Evolutionary conservation across 805 yeast genomes (phyloP).

Genomic region (Candida arabinofermentans): DNA sequence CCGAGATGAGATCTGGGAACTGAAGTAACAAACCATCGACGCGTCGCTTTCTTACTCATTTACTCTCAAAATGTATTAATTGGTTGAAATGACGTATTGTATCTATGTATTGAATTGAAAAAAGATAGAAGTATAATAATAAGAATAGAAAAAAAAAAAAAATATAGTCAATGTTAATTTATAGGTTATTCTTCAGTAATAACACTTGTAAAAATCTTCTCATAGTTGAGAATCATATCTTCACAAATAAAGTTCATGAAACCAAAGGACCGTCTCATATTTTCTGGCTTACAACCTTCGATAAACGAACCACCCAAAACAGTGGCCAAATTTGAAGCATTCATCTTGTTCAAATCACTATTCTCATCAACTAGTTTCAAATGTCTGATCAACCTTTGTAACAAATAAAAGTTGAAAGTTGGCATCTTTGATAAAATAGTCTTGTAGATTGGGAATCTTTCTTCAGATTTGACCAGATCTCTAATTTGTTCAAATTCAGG

Average conservation of each 20-base stretch:
- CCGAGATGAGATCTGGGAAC: too few species aligned
- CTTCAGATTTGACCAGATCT: slow-evolving; percentile 18
- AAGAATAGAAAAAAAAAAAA: too few species aligned
- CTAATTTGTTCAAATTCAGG: slow-evolving; percentile 46
- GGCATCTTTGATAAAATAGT: slow-evolving; percentile 45
- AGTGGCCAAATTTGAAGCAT: slow-evolving; percentile 82
- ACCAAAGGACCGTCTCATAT: slow-evolving; percentile 46
- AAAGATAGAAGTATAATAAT: too few species aligned
- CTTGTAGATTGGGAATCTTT: slow-evolving; percentile 25
- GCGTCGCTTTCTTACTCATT: too few species aligned
- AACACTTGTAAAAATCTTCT: slow-evolving; percentile 29
- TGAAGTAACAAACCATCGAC: too few species aligned
- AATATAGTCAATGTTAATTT: too few species aligned
- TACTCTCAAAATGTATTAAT: too few species aligned
- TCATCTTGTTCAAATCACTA: slow-evolving; percentile 76
- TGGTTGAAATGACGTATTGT: too few species aligned
- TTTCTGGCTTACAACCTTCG: slow-evolving; percentile 48
- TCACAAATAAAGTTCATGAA: slow-evolving; percentile 52
- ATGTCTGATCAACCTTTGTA: slow-evolving; percentile 66
- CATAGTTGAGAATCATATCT: slow-evolving; percentile 42
- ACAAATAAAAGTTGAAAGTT: slow-evolving; percentile 56
- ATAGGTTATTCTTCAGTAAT: not conserved
- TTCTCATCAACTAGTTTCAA: slow-evolving; percentile 63
- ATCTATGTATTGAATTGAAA: too few species aligned
- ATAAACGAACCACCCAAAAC: slow-evolving; percentile 70